phyloP scores from a whole-genome alignment of 2,329 filamentous ascomycete genomes.

The Pseudogymnoascus sp. region DNA sequence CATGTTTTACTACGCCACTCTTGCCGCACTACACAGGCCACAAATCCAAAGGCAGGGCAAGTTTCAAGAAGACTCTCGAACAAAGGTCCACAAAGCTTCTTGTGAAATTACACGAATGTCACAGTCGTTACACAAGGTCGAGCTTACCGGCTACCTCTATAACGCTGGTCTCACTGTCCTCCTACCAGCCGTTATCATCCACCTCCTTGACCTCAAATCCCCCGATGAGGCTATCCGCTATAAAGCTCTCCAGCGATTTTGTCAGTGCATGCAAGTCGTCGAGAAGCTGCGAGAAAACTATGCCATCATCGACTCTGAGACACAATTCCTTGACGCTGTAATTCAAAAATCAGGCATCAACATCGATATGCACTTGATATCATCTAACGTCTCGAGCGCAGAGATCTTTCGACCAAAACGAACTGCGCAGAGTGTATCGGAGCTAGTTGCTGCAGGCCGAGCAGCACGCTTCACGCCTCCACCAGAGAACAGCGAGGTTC shows the following conservation, averaged over 20 bases:
- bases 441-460: not conserved
- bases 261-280: constrained; percentile 85
- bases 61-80: constrained; percentile 66
- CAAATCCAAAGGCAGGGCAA: constrained; percentile 38
- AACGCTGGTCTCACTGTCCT: constrained; percentile 84
- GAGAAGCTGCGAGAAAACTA: constrained; percentile 79
- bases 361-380: not conserved
- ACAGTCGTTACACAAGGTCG: constrained; percentile 62
- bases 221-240: constrained; percentile 64
- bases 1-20: constrained; percentile 84
- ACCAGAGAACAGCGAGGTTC: not conserved
- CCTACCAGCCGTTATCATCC: constrained; percentile 82
- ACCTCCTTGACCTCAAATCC: constrained; percentile 82
- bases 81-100: constrained; percentile 73
- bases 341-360: constrained; percentile 72
- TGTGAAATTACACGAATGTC: constrained; percentile 78
- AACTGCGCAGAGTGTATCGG: not conserved
- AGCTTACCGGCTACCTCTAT: constrained; percentile 71
- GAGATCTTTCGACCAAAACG: not conserved
- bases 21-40: constrained; percentile 73
- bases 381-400: not conserved
- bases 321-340: constrained; percentile 79
- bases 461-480: not conserved
- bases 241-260: constrained; percentile 69
- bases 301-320: constrained; percentile 81